Percentiles rank a stretch among this genome's conserved stretches.
These are phyloP conservation scores for Dimargaris cristalligena DNA, from an alignment of 192 early-diverging fungal species.

Conservation along the genomic window DNA sequence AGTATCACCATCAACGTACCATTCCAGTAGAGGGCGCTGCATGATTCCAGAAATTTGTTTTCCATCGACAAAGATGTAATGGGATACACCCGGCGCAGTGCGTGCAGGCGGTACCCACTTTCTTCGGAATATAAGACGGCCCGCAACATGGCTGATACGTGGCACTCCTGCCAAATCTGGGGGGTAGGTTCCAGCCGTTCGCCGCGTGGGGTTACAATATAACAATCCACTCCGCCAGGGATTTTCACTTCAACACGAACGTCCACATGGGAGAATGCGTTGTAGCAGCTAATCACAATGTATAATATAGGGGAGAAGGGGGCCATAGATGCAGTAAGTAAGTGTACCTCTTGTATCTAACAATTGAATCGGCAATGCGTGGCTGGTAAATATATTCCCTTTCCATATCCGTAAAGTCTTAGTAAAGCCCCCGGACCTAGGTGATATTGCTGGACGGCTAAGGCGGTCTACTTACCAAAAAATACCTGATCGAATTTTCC, in stretches of 20 bases:
- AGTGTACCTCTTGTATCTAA: too few relatives aligned
- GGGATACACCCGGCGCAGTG: slow-evolving; percentile 80
- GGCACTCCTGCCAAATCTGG: slow-evolving; percentile 81
- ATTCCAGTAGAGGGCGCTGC: slow-evolving; percentile 65
- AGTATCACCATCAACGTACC: slow-evolving; percentile 32
- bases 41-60: slow-evolving; percentile 67
- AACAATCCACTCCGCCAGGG: slow-evolving; percentile 93
- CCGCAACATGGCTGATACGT: slow-evolving; percentile 73
- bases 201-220: slow-evolving; percentile 73
- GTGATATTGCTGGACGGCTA: background rate
- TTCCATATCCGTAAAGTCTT: too few relatives aligned
- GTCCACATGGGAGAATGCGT: slow-evolving; percentile 93
- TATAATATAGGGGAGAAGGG: background rate
- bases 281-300: slow-evolving; percentile 59
- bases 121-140: slow-evolving; percentile 84
- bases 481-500: slow-evolving; percentile 45
- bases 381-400: too few relatives aligned
- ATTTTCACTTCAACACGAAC: slow-evolving; percentile 96
- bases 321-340: too few relatives aligned
- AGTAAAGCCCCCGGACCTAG: too few relatives aligned
- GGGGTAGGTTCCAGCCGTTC: slow-evolving; percentile 63
- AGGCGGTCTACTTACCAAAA: slow-evolving; percentile 29
- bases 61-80: slow-evolving; percentile 58
- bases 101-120: slow-evolving; percentile 65
- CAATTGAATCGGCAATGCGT: too few relatives aligned